Evolutionary conservation across 2,329 filamentous ascomycete species (phyloP), one percentile per base, ranked within the genome.

Genomic region (Escovopsis sp.): DNA sequence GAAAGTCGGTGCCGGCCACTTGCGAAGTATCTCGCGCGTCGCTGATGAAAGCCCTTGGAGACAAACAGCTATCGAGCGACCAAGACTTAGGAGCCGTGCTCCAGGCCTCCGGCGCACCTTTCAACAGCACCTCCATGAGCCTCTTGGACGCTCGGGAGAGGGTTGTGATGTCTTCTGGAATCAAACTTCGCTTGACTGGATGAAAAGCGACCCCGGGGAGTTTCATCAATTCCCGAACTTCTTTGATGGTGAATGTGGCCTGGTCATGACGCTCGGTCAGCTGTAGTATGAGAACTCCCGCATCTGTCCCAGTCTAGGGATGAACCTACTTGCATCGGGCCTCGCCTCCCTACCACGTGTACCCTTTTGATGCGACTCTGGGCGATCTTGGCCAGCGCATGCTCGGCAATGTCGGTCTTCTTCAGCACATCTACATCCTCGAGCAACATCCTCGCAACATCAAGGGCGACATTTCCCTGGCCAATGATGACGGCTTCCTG

Each of bases 161-260:
- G n/a, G 67, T 70, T 30, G 78, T 75, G 34, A 81, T 65, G 43
- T 85, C 70, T 1, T 70, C 54, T 0, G 87, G 86, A 38, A 91
- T 68, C 6, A 94, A 66, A 1, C 71, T 65, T 45, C 65, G 60
- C 43, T 84, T 72, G 26, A 89, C 68, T 2, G 82, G 75, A 43
- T 80, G 71, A 54, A 94, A 93, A 12, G 70, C 72, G 9, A 93
- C 80, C 1, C 66, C 67, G 0, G 77, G 73, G 3, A 96, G 70
- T 40, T 83, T 82, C 64, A 94, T 79, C 4, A 98, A 66, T 61
- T 98, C 91, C 33, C 91, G 78, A 12, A 86, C 66, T 65, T 98
- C 91, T 61, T 95, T 96, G 59, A 94, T 94, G 0, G 89, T 95
- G 54, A 94, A 96, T 1, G 91, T 80, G 23, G 86, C 89, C 80